Evolutionary conservation across 306 rosid genomes (phyloP).

Genomic region (Cyamopsis tetragonoloba): DNA sequence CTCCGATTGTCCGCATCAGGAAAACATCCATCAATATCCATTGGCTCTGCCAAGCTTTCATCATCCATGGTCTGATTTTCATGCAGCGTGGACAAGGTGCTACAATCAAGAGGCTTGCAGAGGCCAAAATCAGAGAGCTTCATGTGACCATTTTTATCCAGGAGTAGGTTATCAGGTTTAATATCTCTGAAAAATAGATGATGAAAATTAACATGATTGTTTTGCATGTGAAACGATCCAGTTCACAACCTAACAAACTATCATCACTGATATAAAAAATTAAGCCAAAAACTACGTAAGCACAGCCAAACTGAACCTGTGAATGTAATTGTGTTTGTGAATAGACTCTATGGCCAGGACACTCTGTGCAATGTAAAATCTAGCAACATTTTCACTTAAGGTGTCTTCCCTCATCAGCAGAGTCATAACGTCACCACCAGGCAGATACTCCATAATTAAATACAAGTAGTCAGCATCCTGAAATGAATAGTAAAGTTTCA

Average conservation of each 20-base stretch:
- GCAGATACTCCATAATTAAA: conserved; percentile 96
- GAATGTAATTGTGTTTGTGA: conserved; percentile 92
- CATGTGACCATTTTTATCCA: conserved; percentile 96
- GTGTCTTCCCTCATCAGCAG: conserved; percentile 95
- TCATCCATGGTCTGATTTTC: conserved; percentile 81
- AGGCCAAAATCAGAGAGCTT: conserved; percentile 99
- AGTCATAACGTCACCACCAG: conserved; percentile 99
- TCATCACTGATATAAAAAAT: conserved; percentile 11
- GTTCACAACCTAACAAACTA: conserved; percentile 7
- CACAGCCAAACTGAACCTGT: conserved; percentile 54
- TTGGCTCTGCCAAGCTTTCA: conserved; percentile 75
- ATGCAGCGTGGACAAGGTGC: conserved; percentile 82
- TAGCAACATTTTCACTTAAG: conserved; percentile 75
- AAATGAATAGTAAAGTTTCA: conserved; percentile 96
- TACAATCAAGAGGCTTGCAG: conserved; percentile 94
- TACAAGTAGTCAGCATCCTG: conserved; percentile 91
- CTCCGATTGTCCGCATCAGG: conserved; percentile 66
- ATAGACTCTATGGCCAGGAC: conserved; percentile 96
- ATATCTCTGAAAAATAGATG: conserved; percentile 69
- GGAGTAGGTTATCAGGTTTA: conserved; percentile 93
- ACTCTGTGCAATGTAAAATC: conserved; percentile 95
- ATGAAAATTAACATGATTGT: conserved; percentile 21
- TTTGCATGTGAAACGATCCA: conserved; percentile 15
- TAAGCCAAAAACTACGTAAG: conserved; percentile 13
- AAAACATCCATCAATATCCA: conserved; percentile 60